Evolutionary conservation across 306 rosid genomes (phyloP).

Genomic region (Lagenaria siceraria): DNA sequence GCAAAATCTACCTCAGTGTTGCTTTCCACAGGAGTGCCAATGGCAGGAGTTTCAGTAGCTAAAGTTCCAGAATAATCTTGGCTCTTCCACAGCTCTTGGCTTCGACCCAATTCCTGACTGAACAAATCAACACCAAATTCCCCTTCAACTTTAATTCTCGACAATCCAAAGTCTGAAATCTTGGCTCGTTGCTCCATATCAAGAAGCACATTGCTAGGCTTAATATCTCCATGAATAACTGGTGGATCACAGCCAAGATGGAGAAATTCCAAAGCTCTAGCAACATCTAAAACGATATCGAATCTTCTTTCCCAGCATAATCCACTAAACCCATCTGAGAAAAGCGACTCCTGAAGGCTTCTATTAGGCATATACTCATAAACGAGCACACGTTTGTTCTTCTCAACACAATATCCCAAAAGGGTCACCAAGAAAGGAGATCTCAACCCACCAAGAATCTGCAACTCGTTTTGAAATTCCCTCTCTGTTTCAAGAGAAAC

Average conservation of each 20-base stretch:
- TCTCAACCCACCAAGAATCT: conserved; percentile 80
- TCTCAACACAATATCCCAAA: conserved; percentile 79
- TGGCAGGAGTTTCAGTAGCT: conserved; percentile 56
- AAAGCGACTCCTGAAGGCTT: conserved; percentile 83
- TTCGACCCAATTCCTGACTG: conserved; percentile 80
- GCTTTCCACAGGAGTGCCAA: conserved; percentile 78
- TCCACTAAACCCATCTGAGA: conserved; percentile 46
- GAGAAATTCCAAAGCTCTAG: conserved; percentile 76
- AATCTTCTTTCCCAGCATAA: conserved; percentile 85
- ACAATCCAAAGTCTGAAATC: conserved; percentile 80
- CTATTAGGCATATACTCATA: conserved; percentile 80
- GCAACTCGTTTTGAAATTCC: conserved; percentile 92
- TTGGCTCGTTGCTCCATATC: conserved; percentile 54
- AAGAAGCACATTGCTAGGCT: conserved; percentile 85
- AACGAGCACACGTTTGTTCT: conserved; percentile 55
- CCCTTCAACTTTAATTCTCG: conserved; percentile 80
- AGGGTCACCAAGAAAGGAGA: conserved; percentile 79
- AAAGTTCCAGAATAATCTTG: conserved; percentile 81
- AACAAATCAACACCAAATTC: conserved; percentile 82
- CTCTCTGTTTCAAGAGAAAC: conserved; percentile 57
- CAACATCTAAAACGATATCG: conserved; percentile 55
- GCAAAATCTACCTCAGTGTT: conserved; percentile 84
- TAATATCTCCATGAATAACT: conserved; percentile 84
- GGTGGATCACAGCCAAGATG: conserved; percentile 93
- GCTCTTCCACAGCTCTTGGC: conserved; percentile 66